phyloP scores from a whole-genome alignment of 257 asterid species.

The Plectranthus barbatus region DNA sequence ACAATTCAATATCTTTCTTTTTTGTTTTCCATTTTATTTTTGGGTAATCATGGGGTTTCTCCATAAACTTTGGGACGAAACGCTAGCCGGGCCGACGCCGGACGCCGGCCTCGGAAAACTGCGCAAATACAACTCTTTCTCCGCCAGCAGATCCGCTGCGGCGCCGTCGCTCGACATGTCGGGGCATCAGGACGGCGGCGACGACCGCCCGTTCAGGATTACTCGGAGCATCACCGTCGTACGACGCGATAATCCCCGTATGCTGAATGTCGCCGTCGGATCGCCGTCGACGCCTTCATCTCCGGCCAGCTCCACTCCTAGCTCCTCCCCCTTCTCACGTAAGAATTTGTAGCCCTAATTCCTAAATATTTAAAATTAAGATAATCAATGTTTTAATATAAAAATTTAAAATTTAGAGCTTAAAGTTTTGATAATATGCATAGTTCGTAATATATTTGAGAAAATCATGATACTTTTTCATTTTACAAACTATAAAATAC shows the following conservation, averaged over 20 bases:
- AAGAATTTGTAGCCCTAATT: conserved; percentile 2
- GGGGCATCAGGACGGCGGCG: conserved; percentile 13
- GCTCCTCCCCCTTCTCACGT: conserved; percentile 66
- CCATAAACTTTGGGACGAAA: conserved; percentile 81
- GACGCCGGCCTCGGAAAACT: conserved; percentile 67
- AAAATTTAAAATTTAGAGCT: too few relatives aligned
- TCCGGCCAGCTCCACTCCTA: conserved; percentile 47
- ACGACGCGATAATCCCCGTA: conserved; percentile 22
- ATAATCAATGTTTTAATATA: too few relatives aligned
- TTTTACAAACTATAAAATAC: too few relatives aligned
- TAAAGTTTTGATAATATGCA: too few relatives aligned
- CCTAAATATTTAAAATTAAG: too few relatives aligned
- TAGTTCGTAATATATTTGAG: too few relatives aligned
- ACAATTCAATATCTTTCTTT: not conserved
- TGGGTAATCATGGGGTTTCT: conserved; percentile 60
- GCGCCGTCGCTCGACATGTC: not conserved
- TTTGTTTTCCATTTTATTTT: not conserved
- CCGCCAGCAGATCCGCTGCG: conserved; percentile 18
- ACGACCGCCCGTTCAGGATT: conserved; percentile 23
- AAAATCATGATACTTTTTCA: too few relatives aligned
- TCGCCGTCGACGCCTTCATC: conserved; percentile 49
- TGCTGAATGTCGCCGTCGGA: conserved; percentile 24
- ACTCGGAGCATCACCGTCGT: conserved; percentile 55
- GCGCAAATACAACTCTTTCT: conserved; percentile 55
- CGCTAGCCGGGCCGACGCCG: conserved; percentile 77